These are phyloP conservation scores for Lepiota brunneoincarnata DNA, from an alignment of 768 basidiomycete species.

Conservation along the genomic window DNA sequence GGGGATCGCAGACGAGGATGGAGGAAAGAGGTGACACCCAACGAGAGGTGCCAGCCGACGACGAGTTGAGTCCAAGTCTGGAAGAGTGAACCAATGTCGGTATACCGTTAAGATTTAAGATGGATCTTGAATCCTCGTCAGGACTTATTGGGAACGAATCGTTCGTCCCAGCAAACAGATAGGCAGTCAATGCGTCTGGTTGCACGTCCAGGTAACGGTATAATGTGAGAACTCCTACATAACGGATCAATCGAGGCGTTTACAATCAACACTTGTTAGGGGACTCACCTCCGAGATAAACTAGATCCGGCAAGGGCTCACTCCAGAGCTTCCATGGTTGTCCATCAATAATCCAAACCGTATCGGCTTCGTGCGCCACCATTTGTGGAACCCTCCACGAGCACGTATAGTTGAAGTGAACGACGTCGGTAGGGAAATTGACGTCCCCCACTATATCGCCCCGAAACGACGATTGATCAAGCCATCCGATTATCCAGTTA, in stretches of 20 bases:
- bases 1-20: background rate
- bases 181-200: background rate
- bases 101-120: background rate
- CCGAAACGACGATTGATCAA: background rate
- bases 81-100: too few species aligned
- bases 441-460: background rate
- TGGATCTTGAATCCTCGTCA: background rate
- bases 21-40: background rate
- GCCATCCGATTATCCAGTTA: constrained; percentile 5
- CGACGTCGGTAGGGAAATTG: background rate
- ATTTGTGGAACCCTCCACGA: background rate
- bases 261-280: too few species aligned
- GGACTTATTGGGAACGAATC: background rate
- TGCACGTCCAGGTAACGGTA: background rate
- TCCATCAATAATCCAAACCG: background rate
- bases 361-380: background rate
- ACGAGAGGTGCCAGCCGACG: background rate
- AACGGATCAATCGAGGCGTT: background rate
- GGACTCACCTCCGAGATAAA: background rate
- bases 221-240: background rate
- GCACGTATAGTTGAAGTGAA: constrained; percentile 3
- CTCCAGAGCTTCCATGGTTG: background rate
- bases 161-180: background rate
- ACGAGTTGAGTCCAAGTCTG: background rate
- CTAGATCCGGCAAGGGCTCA: background rate